Evolutionary conservation across 768 basidiomycete genomes (phyloP).

Genomic region (Arthromyces matolae): DNA sequence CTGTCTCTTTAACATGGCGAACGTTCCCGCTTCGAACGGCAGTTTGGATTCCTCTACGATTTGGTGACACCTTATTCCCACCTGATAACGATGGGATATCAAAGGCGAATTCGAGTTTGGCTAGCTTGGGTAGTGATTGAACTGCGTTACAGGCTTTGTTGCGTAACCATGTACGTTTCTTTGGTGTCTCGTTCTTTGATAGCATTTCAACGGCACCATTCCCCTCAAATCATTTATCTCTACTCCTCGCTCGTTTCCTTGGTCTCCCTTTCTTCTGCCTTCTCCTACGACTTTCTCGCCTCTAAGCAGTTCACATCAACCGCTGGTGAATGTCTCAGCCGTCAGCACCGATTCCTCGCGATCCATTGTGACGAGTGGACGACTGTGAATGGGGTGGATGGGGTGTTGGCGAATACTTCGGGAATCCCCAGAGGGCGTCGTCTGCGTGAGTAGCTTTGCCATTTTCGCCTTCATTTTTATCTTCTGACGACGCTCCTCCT

Average conservation of each 20-base stretch:
- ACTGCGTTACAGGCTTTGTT: conserved; percentile 44
- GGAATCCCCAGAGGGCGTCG: conserved; percentile 41
- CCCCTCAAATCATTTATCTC: conserved; percentile 35
- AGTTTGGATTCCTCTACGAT: conserved; percentile 30
- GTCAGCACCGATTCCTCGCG: conserved; percentile 56
- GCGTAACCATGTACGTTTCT: conserved; percentile 57
- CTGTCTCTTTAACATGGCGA: conserved; percentile 23
- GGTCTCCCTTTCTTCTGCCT: too few relatives aligned
- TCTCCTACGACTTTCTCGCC: too few relatives aligned
- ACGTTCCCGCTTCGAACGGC: conserved; percentile 25
- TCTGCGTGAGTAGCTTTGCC: conserved; percentile 44
- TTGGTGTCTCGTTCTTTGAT: neutral
- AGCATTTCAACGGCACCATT: conserved; percentile 72
- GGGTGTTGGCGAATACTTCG: conserved; percentile 48
- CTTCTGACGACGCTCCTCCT: too few relatives aligned
- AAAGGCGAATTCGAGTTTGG: conserved; percentile 29
- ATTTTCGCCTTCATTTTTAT: neutral
- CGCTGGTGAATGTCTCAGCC: conserved; percentile 50
- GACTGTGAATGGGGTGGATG: conserved; percentile 33
- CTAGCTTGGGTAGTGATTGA: conserved; percentile 37
- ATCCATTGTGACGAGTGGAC: conserved; percentile 45
- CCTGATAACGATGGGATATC: conserved; percentile 52
- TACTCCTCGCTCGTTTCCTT: too few relatives aligned
- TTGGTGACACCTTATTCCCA: conserved; percentile 65
- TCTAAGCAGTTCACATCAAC: conserved; percentile 44